Evolutionary conservation across 805 yeast species (phyloP).

Genomic region (Candida orba): DNA sequence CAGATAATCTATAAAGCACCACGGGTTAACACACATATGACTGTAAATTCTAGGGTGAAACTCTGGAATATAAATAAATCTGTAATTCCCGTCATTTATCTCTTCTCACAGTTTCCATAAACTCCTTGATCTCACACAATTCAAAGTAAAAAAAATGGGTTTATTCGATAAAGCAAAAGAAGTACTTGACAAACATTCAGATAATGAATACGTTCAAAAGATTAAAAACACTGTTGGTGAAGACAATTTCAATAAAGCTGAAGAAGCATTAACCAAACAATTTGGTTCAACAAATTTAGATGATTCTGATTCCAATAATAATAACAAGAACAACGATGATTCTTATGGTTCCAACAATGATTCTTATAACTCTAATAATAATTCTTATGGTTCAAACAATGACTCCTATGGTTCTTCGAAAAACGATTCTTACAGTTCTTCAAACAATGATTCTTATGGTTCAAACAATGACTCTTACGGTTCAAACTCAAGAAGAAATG

Average conservation of each 20-base stretch:
- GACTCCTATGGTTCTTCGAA: constrained; percentile 12
- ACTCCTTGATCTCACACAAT: neutral
- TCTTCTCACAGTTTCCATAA: neutral
- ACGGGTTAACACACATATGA: no score
- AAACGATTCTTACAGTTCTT: neutral
- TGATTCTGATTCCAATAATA: constrained; percentile 7
- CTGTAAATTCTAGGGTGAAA: no score
- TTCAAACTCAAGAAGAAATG: no score
- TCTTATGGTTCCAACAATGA: constrained; percentile 2
- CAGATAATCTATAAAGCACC: no score
- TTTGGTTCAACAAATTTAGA: constrained; percentile 22
- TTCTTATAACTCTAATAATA: constrained; percentile 7
- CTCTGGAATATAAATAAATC: no score
- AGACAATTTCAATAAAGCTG: constrained; percentile 23
- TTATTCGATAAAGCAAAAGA: constrained; percentile 37
- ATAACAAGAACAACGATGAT: neutral
- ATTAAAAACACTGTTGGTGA: constrained; percentile 22
- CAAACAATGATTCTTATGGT: neutral
- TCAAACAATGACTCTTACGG: neutral
- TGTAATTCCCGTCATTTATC: no score
- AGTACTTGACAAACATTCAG: constrained; percentile 10
- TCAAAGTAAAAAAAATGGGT: constrained; percentile 30
- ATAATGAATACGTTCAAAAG: constrained; percentile 17
- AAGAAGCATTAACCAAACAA: constrained; percentile 19
- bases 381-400: constrained; percentile 17